Conservation (phyloP, 2,329 filamentous ascomycete genomes). For the Truncatella angustata region DNA sequence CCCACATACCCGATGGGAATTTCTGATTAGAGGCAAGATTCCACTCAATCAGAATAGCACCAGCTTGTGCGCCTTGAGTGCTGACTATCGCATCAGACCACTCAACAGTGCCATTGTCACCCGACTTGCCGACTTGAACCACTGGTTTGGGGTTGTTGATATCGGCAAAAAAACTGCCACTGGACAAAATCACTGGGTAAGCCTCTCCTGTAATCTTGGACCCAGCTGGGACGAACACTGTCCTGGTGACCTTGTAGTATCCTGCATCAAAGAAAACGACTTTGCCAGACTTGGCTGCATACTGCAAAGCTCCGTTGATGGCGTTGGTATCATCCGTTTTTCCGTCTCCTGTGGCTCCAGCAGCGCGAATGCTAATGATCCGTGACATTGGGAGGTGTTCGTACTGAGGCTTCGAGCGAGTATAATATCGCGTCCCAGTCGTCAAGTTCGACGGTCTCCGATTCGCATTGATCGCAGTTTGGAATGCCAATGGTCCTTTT, state of each 20-base stretch:
- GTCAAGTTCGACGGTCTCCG: slow-evolving; percentile 55
- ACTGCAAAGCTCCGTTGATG: slow-evolving; percentile 63
- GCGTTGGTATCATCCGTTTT: slow-evolving; percentile 70
- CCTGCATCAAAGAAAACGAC: slow-evolving; percentile 63
- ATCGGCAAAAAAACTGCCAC: slow-evolving; percentile 47
- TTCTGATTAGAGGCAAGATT: slow-evolving; percentile 46
- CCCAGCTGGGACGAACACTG: slow-evolving; percentile 46
- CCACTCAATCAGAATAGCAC: slow-evolving; percentile 64
- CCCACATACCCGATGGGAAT: slow-evolving; percentile 63
- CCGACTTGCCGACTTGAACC: slow-evolving; percentile 54
- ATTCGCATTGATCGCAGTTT: slow-evolving; percentile 44
- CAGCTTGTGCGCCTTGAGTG: slow-evolving; percentile 56
- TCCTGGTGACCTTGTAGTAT: slow-evolving; percentile 58
- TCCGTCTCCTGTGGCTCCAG: slow-evolving; percentile 72
- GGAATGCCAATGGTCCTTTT: slow-evolving; percentile 40
- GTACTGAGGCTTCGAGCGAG: slow-evolving; percentile 77
- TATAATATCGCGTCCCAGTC: slow-evolving; percentile 57
- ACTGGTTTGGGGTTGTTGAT: slow-evolving; percentile 53
- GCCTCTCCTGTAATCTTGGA: slow-evolving; percentile 59
- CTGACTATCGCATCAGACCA: slow-evolving; percentile 63
- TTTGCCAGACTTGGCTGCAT: slow-evolving; percentile 48
- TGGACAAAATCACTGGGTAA: slow-evolving; percentile 50
- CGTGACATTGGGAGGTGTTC: slow-evolving; percentile 52
- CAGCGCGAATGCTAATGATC: slow-evolving; percentile 68
- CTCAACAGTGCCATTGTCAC: slow-evolving; percentile 58